phyloP scores from a whole-genome alignment of 2,329 filamentous ascomycete genomes.

The Madurella mycetomatis region DNA sequence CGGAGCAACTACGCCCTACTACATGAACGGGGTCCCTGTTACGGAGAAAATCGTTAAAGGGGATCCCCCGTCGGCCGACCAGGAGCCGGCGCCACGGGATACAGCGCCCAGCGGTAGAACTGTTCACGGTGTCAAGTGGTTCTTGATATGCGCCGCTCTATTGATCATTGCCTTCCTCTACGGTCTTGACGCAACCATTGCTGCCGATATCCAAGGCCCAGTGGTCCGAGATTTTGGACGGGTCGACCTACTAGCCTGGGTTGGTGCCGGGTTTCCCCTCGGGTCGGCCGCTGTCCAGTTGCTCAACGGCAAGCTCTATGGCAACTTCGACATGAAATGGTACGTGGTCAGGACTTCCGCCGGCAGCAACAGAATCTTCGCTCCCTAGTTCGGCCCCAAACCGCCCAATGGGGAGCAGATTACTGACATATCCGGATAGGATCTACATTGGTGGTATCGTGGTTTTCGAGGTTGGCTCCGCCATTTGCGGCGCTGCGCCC shows the following conservation, averaged over 20 bases:
- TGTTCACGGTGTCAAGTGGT: neutral
- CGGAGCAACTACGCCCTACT: too few species aligned
- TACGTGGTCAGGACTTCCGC: too few species aligned
- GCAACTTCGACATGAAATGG: conserved; percentile 12
- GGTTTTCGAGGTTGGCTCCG: conserved; percentile 32
- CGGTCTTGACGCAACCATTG: conserved; percentile 40
- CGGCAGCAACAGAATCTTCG: too few species aligned
- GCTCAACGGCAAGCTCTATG: neutral
- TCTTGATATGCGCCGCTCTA: neutral
- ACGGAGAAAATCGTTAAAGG: too few species aligned
- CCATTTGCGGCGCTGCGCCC: conserved; percentile 27
- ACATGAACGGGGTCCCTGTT: too few species aligned
- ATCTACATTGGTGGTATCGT: conserved; percentile 20
- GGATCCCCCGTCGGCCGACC: too few species aligned
- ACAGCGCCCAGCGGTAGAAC: neutral
- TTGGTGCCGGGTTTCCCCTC: conserved; percentile 28
- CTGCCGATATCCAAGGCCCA: conserved; percentile 40
- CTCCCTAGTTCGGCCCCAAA: too few species aligned
- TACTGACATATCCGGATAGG: too few species aligned
- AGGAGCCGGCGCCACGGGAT: too few species aligned
- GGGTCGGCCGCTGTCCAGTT: neutral
- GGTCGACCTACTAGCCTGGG: conserved; percentile 38
- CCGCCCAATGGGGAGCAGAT: too few species aligned
- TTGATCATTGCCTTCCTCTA: conserved; percentile 29
- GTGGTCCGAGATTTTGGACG: conserved; percentile 36